Percentiles rank a stretch among this genome's conserved stretches.
These are phyloP conservation scores for Cutaneotrichosporon spelunceum DNA, from an alignment of 1,284 basidiomycete genomes.

Conservation along the genomic window DNA sequence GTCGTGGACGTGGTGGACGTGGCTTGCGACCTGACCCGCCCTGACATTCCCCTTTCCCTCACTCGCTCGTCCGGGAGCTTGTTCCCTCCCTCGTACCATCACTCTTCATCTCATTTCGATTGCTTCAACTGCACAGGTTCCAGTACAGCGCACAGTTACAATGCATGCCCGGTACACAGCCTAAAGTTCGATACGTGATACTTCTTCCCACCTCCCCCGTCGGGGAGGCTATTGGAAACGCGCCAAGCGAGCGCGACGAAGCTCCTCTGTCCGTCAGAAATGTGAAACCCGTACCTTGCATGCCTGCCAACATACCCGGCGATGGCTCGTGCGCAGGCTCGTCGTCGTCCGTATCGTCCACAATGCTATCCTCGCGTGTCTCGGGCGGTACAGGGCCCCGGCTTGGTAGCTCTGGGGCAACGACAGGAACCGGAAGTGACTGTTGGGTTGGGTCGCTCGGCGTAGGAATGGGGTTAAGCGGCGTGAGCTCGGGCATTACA, in stretches of 20 bases:
- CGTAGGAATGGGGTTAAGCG: constrained; percentile 3
- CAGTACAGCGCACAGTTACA: neutral
- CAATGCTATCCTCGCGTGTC: constrained; percentile 2
- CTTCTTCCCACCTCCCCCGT: neutral
- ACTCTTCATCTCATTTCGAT: neutral
- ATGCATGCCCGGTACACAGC: neutral
- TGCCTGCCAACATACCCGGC: constrained; percentile 36
- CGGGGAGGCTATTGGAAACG: constrained; percentile 56
- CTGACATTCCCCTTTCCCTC: neutral
- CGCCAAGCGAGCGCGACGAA: constrained; percentile 70
- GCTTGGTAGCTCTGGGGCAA: constrained; percentile 15
- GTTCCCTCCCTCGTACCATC: neutral
- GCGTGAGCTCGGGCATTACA: constrained; percentile 24
- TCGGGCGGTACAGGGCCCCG: constrained; percentile 20
- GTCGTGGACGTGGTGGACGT: neutral
- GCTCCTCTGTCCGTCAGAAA: constrained; percentile 65
- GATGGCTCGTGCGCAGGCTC: constrained; percentile 44
- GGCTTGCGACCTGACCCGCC: neutral
- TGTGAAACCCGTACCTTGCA: constrained; percentile 1
- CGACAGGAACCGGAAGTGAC: constrained; percentile 35
- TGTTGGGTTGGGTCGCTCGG: neutral
- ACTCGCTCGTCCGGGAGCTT: too few relatives aligned
- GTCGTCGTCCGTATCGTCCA: constrained; percentile 32
- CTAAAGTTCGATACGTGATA: neutral
- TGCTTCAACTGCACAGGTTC: neutral